Conservation (phyloP, 73 alveolate genomes). For the Tetrahymena malaccensis region DNA sequence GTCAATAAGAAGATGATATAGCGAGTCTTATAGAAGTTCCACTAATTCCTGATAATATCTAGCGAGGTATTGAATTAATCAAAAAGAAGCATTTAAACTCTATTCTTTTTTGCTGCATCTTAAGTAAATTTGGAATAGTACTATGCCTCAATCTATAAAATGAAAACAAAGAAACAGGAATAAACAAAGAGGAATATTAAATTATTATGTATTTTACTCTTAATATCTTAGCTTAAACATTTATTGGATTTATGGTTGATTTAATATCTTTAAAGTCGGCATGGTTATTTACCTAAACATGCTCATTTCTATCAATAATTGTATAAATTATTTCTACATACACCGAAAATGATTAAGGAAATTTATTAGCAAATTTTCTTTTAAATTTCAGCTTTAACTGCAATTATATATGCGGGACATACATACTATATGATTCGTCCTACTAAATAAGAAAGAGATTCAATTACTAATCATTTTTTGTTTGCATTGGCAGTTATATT, state of each 20-base stretch:
- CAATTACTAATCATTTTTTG: background rate
- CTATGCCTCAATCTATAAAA: background rate
- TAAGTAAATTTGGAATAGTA: background rate
- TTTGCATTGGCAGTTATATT: background rate
- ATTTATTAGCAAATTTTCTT: background rate
- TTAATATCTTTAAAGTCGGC: background rate
- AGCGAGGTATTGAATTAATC: background rate
- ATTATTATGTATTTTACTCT: background rate
- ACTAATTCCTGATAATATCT: background rate
- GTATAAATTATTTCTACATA: background rate
- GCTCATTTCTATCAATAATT: background rate
- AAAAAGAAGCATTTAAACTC: background rate
- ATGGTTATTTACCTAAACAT: background rate
- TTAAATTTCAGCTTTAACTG: background rate
- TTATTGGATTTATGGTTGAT: background rate
- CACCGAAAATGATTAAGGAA: background rate
- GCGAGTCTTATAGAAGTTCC: background rate
- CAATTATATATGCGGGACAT: background rate
- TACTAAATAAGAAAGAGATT: background rate
- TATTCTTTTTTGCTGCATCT: background rate
- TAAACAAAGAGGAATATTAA: too few species aligned
- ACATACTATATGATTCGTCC: background rate
- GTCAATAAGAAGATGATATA: background rate
- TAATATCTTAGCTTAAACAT: background rate
- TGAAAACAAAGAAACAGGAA: too few species aligned